Percentiles rank a stretch among this genome's conserved stretches.
Evolutionary conservation across 2,329 filamentous ascomycete species (phyloP).

Genomic region (Fusarium oligoseptatum): DNA sequence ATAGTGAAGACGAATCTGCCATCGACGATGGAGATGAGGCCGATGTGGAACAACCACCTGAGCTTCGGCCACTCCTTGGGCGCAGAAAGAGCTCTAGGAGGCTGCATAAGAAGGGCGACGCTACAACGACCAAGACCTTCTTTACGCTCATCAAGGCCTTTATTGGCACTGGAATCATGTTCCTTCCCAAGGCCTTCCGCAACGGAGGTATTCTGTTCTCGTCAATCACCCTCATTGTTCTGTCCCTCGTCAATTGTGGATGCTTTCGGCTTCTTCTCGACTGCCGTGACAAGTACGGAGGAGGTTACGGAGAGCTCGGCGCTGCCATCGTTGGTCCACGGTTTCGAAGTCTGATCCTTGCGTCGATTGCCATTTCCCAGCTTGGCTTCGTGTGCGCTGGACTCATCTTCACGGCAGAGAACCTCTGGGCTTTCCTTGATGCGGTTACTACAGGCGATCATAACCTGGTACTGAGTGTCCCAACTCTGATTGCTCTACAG

Average conservation of each 20-base stretch:
- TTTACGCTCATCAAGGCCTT: constrained; percentile 85
- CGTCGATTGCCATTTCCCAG: constrained; percentile 80
- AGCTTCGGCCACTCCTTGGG: constrained; percentile 68
- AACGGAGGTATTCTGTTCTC: constrained; percentile 85
- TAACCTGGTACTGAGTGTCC: constrained; percentile 65
- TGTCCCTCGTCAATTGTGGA: constrained; percentile 75
- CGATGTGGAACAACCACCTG: constrained; percentile 62
- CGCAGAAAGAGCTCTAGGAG: constrained; percentile 65
- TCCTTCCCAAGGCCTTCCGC: constrained; percentile 82
- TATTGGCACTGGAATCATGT: constrained; percentile 85
- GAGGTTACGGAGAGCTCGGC: constrained; percentile 82
- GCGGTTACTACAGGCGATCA: constrained; percentile 67
- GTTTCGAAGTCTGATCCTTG: constrained; percentile 75
- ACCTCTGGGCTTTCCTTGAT: constrained; percentile 75
- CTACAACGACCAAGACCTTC: constrained; percentile 79
- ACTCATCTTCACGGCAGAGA: constrained; percentile 83
- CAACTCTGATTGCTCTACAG: constrained; percentile 74
- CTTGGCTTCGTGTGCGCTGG: constrained; percentile 84
- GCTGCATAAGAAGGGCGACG: constrained; percentile 67
- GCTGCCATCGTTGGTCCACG: constrained; percentile 72
- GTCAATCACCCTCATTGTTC: constrained; percentile 73
- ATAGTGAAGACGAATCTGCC: constrained; percentile 70
- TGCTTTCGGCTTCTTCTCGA: constrained; percentile 80
- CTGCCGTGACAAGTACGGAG: constrained; percentile 73
- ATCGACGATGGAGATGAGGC: constrained; percentile 61